A percentile compares a stretch with the other conserved stretches of the same genome.
Conservation (phyloP, 257 asterid species). For the Solanum phureja region DNA sequence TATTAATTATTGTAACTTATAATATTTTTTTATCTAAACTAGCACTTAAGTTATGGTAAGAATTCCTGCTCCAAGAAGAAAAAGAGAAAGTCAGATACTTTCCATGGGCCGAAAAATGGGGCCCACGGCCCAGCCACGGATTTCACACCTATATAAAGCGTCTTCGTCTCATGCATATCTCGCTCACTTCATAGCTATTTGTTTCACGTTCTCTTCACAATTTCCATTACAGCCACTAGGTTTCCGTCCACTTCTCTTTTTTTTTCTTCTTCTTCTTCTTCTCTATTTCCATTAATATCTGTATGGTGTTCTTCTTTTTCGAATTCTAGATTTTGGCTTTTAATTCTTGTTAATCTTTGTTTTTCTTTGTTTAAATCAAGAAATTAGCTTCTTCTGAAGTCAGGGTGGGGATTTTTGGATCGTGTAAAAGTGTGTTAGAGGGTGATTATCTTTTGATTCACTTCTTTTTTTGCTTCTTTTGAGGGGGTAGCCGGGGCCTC, state of each 20-base stretch:
- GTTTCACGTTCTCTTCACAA: slow-evolving; percentile 15
- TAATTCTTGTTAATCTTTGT: neutral
- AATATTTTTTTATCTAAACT: too few relatives aligned
- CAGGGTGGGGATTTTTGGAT: slow-evolving; percentile 81
- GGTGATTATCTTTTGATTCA: slow-evolving; percentile 50
- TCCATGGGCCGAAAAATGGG: neutral
- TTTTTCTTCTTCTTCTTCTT: neutral
- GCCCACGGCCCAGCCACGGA: slow-evolving; percentile 6
- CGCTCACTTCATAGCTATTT: slow-evolving; percentile 39
- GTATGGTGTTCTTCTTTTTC: slow-evolving; percentile 50
- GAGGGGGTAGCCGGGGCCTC: slow-evolving; percentile 99
- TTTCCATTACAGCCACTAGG: slow-evolving; percentile 22
- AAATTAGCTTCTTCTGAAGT: slow-evolving; percentile 62
- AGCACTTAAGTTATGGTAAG: too few relatives aligned
- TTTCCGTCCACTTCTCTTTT: slow-evolving; percentile 12
- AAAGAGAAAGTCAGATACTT: neutral
- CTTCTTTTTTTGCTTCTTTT: slow-evolving; percentile 70
- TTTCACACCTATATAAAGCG: slow-evolving; percentile 35
- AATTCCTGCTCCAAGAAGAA: neutral
- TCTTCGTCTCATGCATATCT: slow-evolving; percentile 52
- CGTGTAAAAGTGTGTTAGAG: slow-evolving; percentile 33
- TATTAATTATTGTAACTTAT: rapidly evolving
- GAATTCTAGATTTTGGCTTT: slow-evolving; percentile 14
- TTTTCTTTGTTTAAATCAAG: neutral
- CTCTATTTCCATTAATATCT: slow-evolving; percentile 10